Percentiles rank a stretch among this genome's conserved stretches.
phyloP scores from a whole-genome alignment of 805 yeast species.

The Saturnispora sanitii region DNA sequence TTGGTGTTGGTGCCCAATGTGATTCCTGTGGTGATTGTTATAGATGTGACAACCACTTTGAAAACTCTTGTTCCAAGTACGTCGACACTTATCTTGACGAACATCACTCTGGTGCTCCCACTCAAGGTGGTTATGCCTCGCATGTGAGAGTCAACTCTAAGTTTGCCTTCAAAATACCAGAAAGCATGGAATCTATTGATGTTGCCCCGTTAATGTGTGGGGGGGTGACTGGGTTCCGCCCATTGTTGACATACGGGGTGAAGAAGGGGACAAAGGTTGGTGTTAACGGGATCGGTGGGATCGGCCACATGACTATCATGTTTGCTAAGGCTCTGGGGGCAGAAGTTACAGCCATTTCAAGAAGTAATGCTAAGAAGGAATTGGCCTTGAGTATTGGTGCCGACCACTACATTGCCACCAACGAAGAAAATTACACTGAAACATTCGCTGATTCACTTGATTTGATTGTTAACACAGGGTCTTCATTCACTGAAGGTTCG shows the following conservation, averaged over 20 bases:
- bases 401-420: constrained; percentile 44
- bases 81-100: constrained; percentile 35
- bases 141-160: constrained; percentile 35
- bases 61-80: constrained; percentile 46
- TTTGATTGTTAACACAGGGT: constrained; percentile 40
- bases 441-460: constrained; percentile 31
- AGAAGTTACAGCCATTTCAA: constrained; percentile 46
- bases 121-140: constrained; percentile 43
- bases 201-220: constrained; percentile 53
- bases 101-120: constrained; percentile 28
- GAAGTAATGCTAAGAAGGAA: constrained; percentile 38
- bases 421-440: constrained; percentile 34
- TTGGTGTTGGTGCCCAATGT: constrained; percentile 41
- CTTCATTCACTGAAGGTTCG: constrained; percentile 28
- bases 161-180: constrained; percentile 42
- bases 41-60: constrained; percentile 29
- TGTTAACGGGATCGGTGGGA: constrained; percentile 38
- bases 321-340: constrained; percentile 54
- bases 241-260: constrained; percentile 32
- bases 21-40: constrained; percentile 32
- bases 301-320: constrained; percentile 37
- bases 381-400: constrained; percentile 45
- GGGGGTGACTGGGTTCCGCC: constrained; percentile 45
- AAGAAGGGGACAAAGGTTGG: constrained; percentile 44
- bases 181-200: constrained; percentile 29